Evolutionary conservation across 1,139 yeast species (phyloP).

Genomic region (Waltiozyma sp.): DNA sequence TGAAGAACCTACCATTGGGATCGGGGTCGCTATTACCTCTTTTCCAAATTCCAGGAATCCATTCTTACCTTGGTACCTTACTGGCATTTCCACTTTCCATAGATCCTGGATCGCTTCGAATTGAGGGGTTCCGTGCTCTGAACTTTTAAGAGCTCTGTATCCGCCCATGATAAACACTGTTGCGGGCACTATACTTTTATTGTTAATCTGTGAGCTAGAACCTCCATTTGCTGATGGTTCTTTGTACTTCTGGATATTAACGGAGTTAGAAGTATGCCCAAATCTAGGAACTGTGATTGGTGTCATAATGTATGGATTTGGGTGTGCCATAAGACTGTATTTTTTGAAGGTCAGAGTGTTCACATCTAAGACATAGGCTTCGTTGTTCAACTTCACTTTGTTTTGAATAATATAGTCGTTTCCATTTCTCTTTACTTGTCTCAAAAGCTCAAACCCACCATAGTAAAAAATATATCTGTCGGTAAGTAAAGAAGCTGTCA

Average conservation of each 20-base stretch:
- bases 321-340: constrained; percentile 28
- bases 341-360: constrained; percentile 25
- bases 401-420: constrained; percentile 23
- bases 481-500: constrained; percentile 26
- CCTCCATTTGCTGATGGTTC: neutral
- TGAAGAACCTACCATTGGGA: constrained; percentile 11
- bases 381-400: constrained; percentile 24
- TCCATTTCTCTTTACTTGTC: constrained; percentile 16
- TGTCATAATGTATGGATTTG: constrained; percentile 25
- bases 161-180: constrained; percentile 34
- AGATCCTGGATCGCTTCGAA: constrained; percentile 34
- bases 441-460: constrained; percentile 34
- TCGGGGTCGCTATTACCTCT: constrained; percentile 21
- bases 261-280: constrained; percentile 30
- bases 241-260: constrained; percentile 12
- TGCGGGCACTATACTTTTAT: constrained; percentile 4
- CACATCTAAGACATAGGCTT: constrained; percentile 32
- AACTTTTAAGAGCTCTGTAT: constrained; percentile 15
- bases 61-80: constrained; percentile 24
- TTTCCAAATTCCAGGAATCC: constrained; percentile 25
- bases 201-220: constrained; percentile 2
- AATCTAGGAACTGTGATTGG: constrained; percentile 35
- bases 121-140: constrained; percentile 12
- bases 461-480: constrained; percentile 30
- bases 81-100: constrained; percentile 35